Conservation (phyloP, 2,329 filamentous ascomycete genomes). For the Monilinia polystroma region DNA sequence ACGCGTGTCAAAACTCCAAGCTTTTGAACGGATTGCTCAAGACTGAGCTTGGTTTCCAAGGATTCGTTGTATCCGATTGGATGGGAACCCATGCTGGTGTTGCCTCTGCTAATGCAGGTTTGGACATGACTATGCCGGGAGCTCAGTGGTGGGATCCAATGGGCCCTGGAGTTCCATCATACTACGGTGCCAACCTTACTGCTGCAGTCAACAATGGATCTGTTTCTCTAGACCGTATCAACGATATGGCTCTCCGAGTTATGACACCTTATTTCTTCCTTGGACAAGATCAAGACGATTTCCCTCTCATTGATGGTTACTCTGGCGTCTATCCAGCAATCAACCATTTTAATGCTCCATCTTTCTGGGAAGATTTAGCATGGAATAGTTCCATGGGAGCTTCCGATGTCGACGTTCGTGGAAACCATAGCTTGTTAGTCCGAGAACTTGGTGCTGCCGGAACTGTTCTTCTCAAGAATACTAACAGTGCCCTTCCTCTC, state of each 20-base stretch:
- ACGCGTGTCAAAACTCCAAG: conserved; percentile 51
- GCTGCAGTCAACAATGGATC: conserved; percentile 51
- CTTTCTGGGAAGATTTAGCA: conserved; percentile 45
- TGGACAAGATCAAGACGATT: conserved; percentile 50
- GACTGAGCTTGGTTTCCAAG: conserved; percentile 51
- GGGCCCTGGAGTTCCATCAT: conserved; percentile 15
- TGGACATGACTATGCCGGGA: conserved; percentile 69
- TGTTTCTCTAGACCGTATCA: conserved; percentile 44
- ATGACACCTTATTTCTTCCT: conserved; percentile 56
- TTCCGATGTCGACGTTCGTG: conserved; percentile 69
- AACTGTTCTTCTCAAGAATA: conserved; percentile 64
- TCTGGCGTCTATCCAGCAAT: conserved; percentile 15
- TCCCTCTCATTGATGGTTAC: conserved; percentile 38
- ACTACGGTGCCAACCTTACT: conserved; percentile 32
- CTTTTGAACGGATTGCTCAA: conserved; percentile 51
- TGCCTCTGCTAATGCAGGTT: conserved; percentile 56
- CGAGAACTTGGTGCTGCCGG: conserved; percentile 54
- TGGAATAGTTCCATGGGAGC: conserved; percentile 13
- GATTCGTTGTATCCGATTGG: conserved; percentile 68
- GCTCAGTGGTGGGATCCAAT: conserved; percentile 34
- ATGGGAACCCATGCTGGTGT: conserved; percentile 58
- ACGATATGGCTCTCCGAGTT: conserved; percentile 50
- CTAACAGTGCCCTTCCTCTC: conserved; percentile 43
- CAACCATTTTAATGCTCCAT: conserved; percentile 2
- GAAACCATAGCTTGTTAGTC: conserved; percentile 40